These are phyloP conservation scores for Phytopythium helicoides DNA, from an alignment of 352 stramenopile species.

Conservation along the genomic window DNA sequence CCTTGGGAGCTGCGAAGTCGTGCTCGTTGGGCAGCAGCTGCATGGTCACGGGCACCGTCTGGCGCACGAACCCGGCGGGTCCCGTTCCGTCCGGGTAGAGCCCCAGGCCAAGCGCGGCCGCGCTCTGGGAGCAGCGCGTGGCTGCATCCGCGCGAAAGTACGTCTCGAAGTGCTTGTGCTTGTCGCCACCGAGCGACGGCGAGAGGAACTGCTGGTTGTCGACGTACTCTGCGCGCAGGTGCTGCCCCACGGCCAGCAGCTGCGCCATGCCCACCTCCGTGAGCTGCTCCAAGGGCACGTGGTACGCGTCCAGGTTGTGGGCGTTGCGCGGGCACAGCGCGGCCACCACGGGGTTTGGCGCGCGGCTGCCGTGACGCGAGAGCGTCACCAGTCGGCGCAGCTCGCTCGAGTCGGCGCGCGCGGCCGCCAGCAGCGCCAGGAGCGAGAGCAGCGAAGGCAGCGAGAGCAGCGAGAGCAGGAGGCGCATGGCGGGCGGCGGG, in stretches of 20 bases:
- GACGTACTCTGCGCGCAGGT: constrained; percentile 72
- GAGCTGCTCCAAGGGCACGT: constrained; percentile 78
- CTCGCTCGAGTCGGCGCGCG: constrained; percentile 28
- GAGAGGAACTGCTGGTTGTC: constrained; percentile 55
- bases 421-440: constrained; percentile 4
- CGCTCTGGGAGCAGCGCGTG: constrained; percentile 79
- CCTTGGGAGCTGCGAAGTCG: constrained; percentile 80
- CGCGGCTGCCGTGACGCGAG: constrained; percentile 75
- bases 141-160: constrained; percentile 84
- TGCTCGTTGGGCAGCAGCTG: constrained; percentile 82
- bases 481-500: neutral
- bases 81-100: constrained; percentile 81
- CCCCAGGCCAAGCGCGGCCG: constrained; percentile 66
- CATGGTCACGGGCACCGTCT: constrained; percentile 85
- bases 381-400: constrained; percentile 76
- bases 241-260: constrained; percentile 58
- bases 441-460: neutral
- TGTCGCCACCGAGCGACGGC: constrained; percentile 62
- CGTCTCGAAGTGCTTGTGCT: constrained; percentile 78
- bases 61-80: constrained; percentile 54
- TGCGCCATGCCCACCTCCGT: constrained; percentile 84
- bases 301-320: constrained; percentile 68
- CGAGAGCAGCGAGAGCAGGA: neutral
- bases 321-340: constrained; percentile 64
- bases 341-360: constrained; percentile 63